Base-by-base conservation (phyloP, 768 basidiomycete species). In the Tulasnella sp. region DNA sequence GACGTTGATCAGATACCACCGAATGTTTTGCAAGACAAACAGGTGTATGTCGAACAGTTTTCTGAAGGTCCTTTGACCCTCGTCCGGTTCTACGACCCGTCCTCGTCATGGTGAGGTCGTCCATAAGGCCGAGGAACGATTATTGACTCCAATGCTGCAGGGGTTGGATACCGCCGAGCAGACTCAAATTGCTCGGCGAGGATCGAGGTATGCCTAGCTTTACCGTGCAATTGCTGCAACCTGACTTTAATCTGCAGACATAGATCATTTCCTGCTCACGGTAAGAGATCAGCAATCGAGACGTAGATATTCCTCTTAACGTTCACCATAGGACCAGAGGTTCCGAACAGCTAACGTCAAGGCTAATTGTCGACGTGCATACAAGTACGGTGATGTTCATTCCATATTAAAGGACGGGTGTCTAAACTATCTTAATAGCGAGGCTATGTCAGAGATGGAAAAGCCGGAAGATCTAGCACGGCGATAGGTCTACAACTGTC, bases 31-130 rank as follows among this genome's bases (percentile, higher is more conserved):
- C 37, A 22, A 1, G 32, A 22, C 35, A 72, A 76, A 47, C 73
- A 65, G 11, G 19, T 47, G 16, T 69, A 79, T 69, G 75, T 52
- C 67, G 29, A 47, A 34, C 62, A 75, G 34, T 63, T 75, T 40
- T 72, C 80, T 75, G 81, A 77, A 76, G 77, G 77, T 36, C 79
- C 71, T 75, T 75, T 75, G 82, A n/a, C 71, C 81, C 83, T 94
- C 52, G 85, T 95, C n/a, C 88, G 86, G 62, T 96, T 94, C 80
- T 95, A 84, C 78, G 93, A 95, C 77, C 86, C 85, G 67, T 77
- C 80, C 1, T 81, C 83, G 74, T 85, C 89, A 74, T 90, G 92
- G 90, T 87, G 76, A 16, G 85, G 22, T 32, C 47, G 17, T 67
- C 22, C 42, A 8, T 40, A 52, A 44, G 42, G 35, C 62, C 32